A percentile compares a stretch with the other conserved stretches of the same genome.
Conservation (phyloP, 768 basidiomycete genomes). For the Cyclocybe aegerita region DNA sequence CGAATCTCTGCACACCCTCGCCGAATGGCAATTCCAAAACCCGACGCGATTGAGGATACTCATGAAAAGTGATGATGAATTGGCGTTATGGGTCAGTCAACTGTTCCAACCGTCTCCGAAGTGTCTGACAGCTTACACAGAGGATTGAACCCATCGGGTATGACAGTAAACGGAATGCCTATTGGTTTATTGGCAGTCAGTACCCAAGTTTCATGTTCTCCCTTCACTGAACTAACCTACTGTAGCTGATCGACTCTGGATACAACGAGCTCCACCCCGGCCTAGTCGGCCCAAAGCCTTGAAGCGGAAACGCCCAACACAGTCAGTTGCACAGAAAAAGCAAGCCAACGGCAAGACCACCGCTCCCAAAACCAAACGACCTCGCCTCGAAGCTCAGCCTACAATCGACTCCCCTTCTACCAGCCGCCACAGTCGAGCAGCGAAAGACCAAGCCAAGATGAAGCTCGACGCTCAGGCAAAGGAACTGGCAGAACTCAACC, state of each 20-base stretch:
- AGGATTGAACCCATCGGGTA: conserved; percentile 86
- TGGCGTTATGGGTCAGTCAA: conserved; percentile 68
- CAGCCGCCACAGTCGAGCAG: conserved; percentile 56
- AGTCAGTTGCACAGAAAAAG: conserved; percentile 10
- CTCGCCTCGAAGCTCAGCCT: conserved; percentile 5
- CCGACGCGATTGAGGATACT: conserved; percentile 63
- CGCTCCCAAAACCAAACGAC: conserved; percentile 11
- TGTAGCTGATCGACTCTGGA: conserved; percentile 80
- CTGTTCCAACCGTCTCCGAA: conserved; percentile 4
- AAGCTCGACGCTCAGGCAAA: conserved; percentile 69
- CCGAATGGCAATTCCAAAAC: conserved; percentile 89
- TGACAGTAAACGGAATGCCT: conserved; percentile 74
- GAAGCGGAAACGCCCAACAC: conserved; percentile 37
- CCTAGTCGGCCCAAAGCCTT: conserved; percentile 29
- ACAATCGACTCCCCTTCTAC: conserved; percentile 18
- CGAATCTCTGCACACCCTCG: conserved; percentile 68
- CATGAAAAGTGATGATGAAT: conserved; percentile 81
- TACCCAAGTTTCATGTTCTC: conserved; percentile 8
- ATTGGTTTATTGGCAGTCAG: conserved; percentile 83
- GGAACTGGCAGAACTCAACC: conserved; percentile 62
- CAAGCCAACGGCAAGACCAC: conserved; percentile 8
- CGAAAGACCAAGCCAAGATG: conserved; percentile 70
- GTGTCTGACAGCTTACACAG: conserved; percentile 33
- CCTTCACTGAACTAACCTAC: conserved; percentile 5
- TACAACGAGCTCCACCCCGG: conserved; percentile 69